Conservation (phyloP, 2,329 filamentous ascomycete genomes). For the Colletotrichum tofieldiae region DNA sequence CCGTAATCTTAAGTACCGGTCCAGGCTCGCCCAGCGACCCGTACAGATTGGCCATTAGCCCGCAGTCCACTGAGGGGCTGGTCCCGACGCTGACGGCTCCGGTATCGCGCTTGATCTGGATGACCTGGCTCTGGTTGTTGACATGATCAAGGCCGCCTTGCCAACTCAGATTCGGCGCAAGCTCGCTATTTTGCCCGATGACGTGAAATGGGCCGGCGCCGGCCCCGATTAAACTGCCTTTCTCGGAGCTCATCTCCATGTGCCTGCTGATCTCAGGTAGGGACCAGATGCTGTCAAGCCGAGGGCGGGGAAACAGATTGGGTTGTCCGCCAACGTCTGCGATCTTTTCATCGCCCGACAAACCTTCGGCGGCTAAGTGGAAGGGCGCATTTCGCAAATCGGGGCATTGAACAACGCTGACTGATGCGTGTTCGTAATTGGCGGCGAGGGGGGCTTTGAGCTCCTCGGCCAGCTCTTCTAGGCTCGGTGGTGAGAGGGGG, state of each 20-base stretch:
- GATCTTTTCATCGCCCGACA: constrained; percentile 57
- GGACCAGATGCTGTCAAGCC: constrained; percentile 53
- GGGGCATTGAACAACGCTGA: constrained; percentile 51
- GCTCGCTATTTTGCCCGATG: constrained; percentile 59
- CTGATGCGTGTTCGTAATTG: constrained; percentile 47
- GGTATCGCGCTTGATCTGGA: constrained; percentile 46
- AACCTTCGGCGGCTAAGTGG: constrained; percentile 55
- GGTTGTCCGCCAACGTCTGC: constrained; percentile 62
- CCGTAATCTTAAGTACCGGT: constrained; percentile 55
- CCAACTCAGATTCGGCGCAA: constrained; percentile 57
- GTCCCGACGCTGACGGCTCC: constrained; percentile 46
- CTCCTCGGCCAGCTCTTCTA: constrained; percentile 47
- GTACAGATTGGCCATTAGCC: constrained; percentile 61
- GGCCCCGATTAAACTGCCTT: constrained; percentile 57
- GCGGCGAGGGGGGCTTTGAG: constrained; percentile 44
- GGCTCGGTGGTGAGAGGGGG: constrained; percentile 47
- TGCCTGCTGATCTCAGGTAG: constrained; percentile 50
- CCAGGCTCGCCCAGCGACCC: constrained; percentile 54
- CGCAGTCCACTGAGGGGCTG: constrained; percentile 52
- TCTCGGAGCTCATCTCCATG: constrained; percentile 54
- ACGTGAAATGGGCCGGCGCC: constrained; percentile 60
- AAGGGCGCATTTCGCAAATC: constrained; percentile 57
- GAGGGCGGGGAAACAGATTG: constrained; percentile 56
- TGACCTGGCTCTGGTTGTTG: constrained; percentile 50
- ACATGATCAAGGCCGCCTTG: constrained; percentile 44